Evolutionary conservation across 768 basidiomycete species (phyloP).

Genomic region (Tricholoma sp.): DNA sequence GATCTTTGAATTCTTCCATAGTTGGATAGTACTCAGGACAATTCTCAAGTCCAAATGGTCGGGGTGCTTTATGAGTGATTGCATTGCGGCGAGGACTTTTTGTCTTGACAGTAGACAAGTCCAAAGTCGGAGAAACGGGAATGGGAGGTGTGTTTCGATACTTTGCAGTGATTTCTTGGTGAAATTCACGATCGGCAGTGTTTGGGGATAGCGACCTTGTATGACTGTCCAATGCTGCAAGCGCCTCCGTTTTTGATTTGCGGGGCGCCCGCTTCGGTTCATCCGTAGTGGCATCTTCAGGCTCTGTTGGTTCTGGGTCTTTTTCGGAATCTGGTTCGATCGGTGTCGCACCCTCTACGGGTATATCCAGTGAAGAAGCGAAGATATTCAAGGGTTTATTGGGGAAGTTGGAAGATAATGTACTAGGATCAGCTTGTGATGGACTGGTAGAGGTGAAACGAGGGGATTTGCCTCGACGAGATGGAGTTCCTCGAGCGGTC

Average conservation of each 20-base stretch:
- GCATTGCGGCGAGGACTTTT: conserved; percentile 38
- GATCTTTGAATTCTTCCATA: conserved; percentile 88
- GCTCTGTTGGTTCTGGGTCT: conserved; percentile 28
- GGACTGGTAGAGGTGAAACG: conserved; percentile 44
- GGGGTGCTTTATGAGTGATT: conserved; percentile 35
- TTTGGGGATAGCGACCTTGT: conserved; percentile 51
- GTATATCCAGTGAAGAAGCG: conserved; percentile 70
- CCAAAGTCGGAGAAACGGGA: conserved; percentile 54
- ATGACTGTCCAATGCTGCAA: conserved; percentile 72
- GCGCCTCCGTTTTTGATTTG: conserved; percentile 87
- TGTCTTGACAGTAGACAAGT: conserved; percentile 71
- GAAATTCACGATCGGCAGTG: conserved; percentile 47
- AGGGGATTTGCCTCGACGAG: conserved; percentile 61
- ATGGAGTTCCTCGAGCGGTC: conserved; percentile 53
- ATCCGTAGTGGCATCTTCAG: conserved; percentile 32
- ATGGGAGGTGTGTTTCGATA: conserved; percentile 53
- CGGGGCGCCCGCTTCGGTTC: conserved; percentile 71
- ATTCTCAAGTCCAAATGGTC: conserved; percentile 84
- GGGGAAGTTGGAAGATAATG: conserved; percentile 42
- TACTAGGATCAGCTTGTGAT: conserved; percentile 41
- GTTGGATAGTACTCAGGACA: conserved; percentile 89
- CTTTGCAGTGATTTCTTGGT: conserved; percentile 43
- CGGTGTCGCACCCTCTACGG: conserved; percentile 68
- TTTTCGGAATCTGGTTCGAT: conserved; percentile 45
- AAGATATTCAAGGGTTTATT: conserved; percentile 48